Conservation (phyloP, 257 asterid species). For the Solanum pimpinellifolium region DNA sequence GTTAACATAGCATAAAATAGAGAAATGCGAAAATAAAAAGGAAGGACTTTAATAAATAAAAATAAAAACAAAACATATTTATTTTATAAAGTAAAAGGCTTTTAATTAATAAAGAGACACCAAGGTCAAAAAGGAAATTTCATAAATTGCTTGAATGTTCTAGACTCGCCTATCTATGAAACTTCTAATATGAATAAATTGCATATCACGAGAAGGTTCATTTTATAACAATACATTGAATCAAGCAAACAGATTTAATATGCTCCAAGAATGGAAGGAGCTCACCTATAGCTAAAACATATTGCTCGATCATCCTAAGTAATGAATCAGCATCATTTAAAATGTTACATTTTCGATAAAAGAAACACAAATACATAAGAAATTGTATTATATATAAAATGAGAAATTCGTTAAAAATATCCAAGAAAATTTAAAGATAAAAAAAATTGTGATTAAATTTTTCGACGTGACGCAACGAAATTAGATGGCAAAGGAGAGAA, state of each 20-base stretch:
- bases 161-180: not conserved
- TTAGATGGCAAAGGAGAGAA: not conserved
- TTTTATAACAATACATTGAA: not conserved
- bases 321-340: not conserved
- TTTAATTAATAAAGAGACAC: not conserved
- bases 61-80: too few relatives aligned
- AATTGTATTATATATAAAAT: not conserved
- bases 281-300: not conserved
- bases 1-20: not conserved
- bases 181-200: not conserved
- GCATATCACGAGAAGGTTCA: not conserved
- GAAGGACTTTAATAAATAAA: not conserved
- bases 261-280: not conserved
- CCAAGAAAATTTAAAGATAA: not conserved
- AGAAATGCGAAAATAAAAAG: accelerated
- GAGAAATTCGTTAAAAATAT: too few relatives aligned
- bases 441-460: accelerated
- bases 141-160: not conserved
- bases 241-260: not conserved
- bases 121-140: not conserved
- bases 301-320: not conserved
- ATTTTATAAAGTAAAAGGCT: not conserved
- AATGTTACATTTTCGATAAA: not conserved
- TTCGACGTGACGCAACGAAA: accelerated
- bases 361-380: not conserved